These are phyloP conservation scores for Penicillium lagena DNA, from an alignment of 495 filamentous ascomycete species.

Conservation along the genomic window DNA sequence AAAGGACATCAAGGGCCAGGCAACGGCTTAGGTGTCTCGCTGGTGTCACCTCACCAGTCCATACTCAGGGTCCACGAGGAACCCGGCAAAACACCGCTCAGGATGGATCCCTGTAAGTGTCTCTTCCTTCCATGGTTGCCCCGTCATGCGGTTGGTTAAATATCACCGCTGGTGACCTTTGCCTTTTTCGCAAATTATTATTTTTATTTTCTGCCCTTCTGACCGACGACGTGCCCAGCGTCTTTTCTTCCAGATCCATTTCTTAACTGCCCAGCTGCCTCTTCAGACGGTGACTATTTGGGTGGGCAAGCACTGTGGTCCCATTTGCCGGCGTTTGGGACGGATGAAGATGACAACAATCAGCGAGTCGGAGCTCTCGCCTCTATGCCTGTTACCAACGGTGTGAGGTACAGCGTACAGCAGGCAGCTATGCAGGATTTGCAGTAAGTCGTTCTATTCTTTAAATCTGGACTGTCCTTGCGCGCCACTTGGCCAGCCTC, in stretches of 20 bases:
- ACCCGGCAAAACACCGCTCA: constrained; percentile 16
- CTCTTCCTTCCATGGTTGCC: constrained; percentile 3
- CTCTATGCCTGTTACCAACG: constrained; percentile 40
- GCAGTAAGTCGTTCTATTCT: constrained; percentile 39
- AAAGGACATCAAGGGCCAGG: constrained; percentile 8
- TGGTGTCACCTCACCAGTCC: constrained; percentile 12
- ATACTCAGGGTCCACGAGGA: constrained; percentile 18
- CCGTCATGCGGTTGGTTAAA: constrained; percentile 1
- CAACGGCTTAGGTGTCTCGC: constrained; percentile 10
- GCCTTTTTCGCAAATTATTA: neutral
- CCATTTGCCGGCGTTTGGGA: constrained; percentile 29
- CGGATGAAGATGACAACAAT: constrained; percentile 35
- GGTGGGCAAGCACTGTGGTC: constrained; percentile 2
- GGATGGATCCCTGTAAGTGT: constrained; percentile 22
- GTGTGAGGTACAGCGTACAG: constrained; percentile 40
- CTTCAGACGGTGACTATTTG: constrained; percentile 35
- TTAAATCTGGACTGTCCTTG: constrained; percentile 32
- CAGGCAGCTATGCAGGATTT: constrained; percentile 39
- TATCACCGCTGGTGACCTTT: neutral
- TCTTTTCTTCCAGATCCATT: constrained; percentile 33
- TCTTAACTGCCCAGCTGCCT: constrained; percentile 31
- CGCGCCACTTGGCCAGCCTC: constrained; percentile 28
- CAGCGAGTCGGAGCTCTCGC: constrained; percentile 38
- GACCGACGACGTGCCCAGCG: constrained; percentile 16
- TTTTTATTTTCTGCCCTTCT: constrained; percentile 8